Evolutionary conservation across 1,284 basidiomycete genomes (phyloP), one percentile per base, ranked within the genome.

Genomic region (Farysia itapuensis): DNA sequence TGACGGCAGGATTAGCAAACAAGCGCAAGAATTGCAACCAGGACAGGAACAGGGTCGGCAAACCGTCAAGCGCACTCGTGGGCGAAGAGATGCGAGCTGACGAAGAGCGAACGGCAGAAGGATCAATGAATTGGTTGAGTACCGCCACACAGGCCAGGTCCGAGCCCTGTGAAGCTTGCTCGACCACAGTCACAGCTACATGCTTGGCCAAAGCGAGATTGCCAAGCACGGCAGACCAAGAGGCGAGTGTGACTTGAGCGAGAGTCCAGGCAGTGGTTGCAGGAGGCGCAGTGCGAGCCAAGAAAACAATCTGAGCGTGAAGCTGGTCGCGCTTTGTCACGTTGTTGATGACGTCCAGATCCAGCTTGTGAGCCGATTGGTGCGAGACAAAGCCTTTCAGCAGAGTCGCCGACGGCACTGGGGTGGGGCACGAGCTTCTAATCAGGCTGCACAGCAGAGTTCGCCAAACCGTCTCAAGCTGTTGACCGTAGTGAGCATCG

Each of bases 1-100:
- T 31, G 9, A 45, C 39, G 1, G 26, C 39, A 5, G 32, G 31
- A n/a, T 43, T 35, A 12, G 57, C 46, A 16, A 60, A 52, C 2
- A 46, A 41, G 15, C 67, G 64, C n/a, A 70, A 31, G 61, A 67
- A 70, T 2, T 35, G 29, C 14, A 70, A n/a, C 67, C 67, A 70
- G 15, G 40, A 40, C 11, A 70, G 47, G 35, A 63, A 48, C 4
- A 67, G 36, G 19, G 39, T 45, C 21, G 67, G 65, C 19, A 58
- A 43, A 8, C 48, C 60, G 21, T 70, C 67, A 12, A 56, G 28
- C n/a, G n/a, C n/a, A n/a, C n/a, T n/a, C n/a, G n/a, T n/a, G n/a
- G n/a, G n/a, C n/a, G n/a, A n/a, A n/a, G 54, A 44, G 30, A 63
- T 57, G n/a, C 26, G 23, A 4, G 53, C 23, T 6, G 15, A 14